Conservation (phyloP, 2,329 filamentous ascomycete species). For the Harringtonia lauricola region DNA sequence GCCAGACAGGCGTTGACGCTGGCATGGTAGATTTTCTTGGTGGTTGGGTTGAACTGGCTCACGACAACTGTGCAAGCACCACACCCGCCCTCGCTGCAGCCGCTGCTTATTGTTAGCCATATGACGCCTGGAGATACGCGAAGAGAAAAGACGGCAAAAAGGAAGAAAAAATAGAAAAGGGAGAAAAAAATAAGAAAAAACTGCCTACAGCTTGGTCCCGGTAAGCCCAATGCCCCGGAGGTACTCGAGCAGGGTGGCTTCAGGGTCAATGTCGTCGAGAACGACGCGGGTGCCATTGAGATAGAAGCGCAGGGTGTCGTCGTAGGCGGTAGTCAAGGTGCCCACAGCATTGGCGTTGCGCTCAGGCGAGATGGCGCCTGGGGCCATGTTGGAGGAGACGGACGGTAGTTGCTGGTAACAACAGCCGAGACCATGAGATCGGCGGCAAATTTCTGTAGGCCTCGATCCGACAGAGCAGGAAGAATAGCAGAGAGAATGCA, state of each 20-base stretch:
- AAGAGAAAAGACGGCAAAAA: not conserved
- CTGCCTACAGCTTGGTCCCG: constrained; percentile 70
- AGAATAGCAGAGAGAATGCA: too few species aligned
- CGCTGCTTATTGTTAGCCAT: constrained; percentile 29
- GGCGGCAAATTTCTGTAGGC: too few species aligned
- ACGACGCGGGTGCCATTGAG: constrained; percentile 87
- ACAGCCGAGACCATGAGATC: too few species aligned
- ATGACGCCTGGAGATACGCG: too few species aligned
- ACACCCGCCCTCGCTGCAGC: constrained; percentile 92
- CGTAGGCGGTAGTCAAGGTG: constrained; percentile 62
- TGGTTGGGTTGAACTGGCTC: constrained; percentile 87
- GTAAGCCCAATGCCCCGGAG: constrained; percentile 86
- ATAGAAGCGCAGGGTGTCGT: constrained; percentile 85
- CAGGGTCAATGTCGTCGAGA: constrained; percentile 79
- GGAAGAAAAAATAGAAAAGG: not conserved
- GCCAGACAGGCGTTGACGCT: constrained; percentile 94
- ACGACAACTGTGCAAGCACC: constrained; percentile 94
- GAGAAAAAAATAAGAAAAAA: not conserved
- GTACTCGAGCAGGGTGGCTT: constrained; percentile 87
- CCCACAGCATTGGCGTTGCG: constrained; percentile 24
- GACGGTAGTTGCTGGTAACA: too few species aligned
- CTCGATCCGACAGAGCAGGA: too few species aligned
- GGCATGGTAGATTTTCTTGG: constrained; percentile 87
- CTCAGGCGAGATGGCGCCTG: constrained; percentile 41
- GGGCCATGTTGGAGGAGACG: constrained; percentile 34